phyloP scores from a whole-genome alignment of 257 asterid species.

The Gynochthodes officinalis region DNA sequence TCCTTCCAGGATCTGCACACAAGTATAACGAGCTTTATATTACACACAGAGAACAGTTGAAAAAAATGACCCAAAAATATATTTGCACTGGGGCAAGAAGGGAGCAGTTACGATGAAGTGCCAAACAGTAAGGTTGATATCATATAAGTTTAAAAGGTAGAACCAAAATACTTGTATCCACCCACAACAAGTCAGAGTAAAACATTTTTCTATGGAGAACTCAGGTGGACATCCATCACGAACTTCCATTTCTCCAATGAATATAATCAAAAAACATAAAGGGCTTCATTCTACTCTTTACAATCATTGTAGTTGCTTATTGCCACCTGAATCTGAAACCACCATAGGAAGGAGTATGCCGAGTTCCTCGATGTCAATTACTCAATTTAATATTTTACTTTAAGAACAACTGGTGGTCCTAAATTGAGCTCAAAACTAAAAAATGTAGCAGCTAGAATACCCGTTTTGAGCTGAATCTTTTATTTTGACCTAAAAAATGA shows the following conservation, averaged over 20 bases:
- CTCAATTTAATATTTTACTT: not conserved
- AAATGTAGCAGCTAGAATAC: not conserved
- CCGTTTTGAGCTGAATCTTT: not conserved
- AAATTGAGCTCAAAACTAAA: not conserved
- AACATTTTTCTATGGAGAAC: not conserved
- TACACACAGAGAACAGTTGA: not conserved
- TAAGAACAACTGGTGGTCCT: not conserved
- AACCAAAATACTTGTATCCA: not conserved
- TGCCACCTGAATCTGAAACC: not conserved
- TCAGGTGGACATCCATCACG: not conserved
- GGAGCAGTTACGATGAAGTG: not conserved
- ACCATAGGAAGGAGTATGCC: not conserved
- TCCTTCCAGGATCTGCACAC: slow-evolving; percentile 83
- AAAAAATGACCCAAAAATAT: not conserved
- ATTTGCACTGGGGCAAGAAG: not conserved
- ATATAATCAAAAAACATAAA: not conserved
- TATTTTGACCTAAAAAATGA: not conserved
- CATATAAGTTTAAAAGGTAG: not conserved
- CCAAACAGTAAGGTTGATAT: not conserved
- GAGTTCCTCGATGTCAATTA: not conserved
- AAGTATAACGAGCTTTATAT: slow-evolving; percentile 11
- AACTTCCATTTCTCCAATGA: not conserved
- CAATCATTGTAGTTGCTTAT: not conserved
- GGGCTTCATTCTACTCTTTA: not conserved
- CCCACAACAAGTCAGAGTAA: no score